Conservation (phyloP, 257 asterid species). For the Plantago ovata region DNA sequence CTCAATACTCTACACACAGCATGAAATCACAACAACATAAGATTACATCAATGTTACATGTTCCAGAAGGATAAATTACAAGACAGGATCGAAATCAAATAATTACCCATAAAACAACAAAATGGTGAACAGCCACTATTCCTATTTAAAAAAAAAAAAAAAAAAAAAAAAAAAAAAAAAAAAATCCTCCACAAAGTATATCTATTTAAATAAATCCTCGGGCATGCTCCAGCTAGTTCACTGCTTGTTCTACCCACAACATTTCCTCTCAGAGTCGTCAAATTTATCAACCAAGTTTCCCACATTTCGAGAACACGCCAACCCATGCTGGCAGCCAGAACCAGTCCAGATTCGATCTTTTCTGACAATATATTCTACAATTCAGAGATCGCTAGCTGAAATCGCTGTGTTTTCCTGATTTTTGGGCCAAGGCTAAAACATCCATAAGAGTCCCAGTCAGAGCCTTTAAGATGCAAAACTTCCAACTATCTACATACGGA, state of each 20-base stretch:
- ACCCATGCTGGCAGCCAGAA: too few relatives aligned
- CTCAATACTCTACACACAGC: too few relatives aligned
- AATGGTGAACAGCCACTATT: slow-evolving; percentile 3
- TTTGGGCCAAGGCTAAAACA: slow-evolving; percentile 6
- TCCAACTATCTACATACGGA: slow-evolving; percentile 16
- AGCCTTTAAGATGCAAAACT: slow-evolving; percentile 8
- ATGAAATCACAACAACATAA: too few relatives aligned
- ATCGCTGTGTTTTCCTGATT: slow-evolving; percentile 3
- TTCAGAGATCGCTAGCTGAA: background rate
- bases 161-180: background rate
- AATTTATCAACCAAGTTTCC: too few relatives aligned
- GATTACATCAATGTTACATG: too few relatives aligned
- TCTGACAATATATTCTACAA: background rate
- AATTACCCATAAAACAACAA: background rate
- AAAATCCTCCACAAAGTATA: slow-evolving; percentile 1
- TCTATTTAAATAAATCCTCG: background rate
- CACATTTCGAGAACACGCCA: too few relatives aligned
- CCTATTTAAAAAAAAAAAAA: background rate
- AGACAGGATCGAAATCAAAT: slow-evolving; percentile 8
- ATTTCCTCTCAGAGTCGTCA: background rate
- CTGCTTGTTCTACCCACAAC: slow-evolving; percentile 1
- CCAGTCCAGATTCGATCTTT: too few relatives aligned
- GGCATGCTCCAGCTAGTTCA: background rate
- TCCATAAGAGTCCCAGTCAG: slow-evolving; percentile 4
- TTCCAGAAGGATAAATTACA: slow-evolving; percentile 6